These are phyloP conservation scores for Paxillus involutus DNA, from an alignment of 768 basidiomycete genomes.

Conservation along the genomic window DNA sequence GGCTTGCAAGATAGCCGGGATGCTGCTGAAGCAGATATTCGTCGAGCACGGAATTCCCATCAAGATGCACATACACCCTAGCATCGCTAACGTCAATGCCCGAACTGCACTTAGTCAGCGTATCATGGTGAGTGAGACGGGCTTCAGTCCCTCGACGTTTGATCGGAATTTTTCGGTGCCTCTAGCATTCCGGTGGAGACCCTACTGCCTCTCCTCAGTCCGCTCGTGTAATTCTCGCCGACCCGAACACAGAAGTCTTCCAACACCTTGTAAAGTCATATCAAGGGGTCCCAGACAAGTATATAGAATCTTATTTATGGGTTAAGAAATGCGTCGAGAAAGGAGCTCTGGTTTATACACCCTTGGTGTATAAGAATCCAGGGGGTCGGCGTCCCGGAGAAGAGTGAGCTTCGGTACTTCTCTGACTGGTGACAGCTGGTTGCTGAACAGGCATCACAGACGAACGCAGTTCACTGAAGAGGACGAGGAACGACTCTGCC, in stretches of 20 bases:
- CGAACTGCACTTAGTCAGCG: slow-evolving; percentile 63
- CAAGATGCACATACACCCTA: slow-evolving; percentile 77
- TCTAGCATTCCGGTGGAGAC: slow-evolving; percentile 79
- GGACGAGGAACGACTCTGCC: slow-evolving; percentile 72
- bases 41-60: slow-evolving; percentile 63
- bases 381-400: slow-evolving; percentile 80
- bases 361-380: slow-evolving; percentile 80
- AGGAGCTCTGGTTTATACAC: slow-evolving; percentile 64
- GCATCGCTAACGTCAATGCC: slow-evolving; percentile 77
- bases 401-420: slow-evolving; percentile 51
- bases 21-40: slow-evolving; percentile 75
- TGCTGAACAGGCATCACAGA: slow-evolving; percentile 35
- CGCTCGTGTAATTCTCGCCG: slow-evolving; percentile 76
- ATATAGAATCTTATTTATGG: slow-evolving; percentile 81
- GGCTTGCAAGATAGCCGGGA: slow-evolving; percentile 79
- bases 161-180: background rate
- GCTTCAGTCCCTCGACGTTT: slow-evolving; percentile 3
- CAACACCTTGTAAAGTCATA: slow-evolving; percentile 70
- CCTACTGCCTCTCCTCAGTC: slow-evolving; percentile 67
- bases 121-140: slow-evolving; percentile 54
- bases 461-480: slow-evolving; percentile 76
- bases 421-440: background rate
- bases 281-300: slow-evolving; percentile 68
- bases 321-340: slow-evolving; percentile 81
- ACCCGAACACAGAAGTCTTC: slow-evolving; percentile 77